Percentiles rank a stretch among this genome's conserved stretches.
These are phyloP conservation scores for Microglena sp. DNA, from an alignment of 139 green algal genomes.

Conservation along the genomic window DNA sequence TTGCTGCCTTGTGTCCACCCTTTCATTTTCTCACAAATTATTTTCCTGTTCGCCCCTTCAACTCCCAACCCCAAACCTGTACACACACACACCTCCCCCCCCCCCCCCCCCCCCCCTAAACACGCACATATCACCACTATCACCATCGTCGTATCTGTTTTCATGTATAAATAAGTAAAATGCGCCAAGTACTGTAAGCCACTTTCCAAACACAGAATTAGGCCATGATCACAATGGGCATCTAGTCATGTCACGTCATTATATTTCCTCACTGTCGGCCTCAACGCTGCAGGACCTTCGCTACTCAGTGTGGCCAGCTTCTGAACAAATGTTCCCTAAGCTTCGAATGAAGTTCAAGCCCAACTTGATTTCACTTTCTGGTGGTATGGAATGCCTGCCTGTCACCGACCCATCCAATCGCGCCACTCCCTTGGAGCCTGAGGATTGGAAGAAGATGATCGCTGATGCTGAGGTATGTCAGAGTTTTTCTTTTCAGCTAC, in stretches of 20 bases:
- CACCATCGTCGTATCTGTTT: background rate
- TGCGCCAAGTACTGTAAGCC: too few relatives aligned
- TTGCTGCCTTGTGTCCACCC: background rate
- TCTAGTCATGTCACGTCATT: background rate
- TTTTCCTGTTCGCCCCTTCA: too few relatives aligned
- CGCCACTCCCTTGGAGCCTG: conserved; percentile 52
- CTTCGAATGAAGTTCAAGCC: conserved; percentile 73
- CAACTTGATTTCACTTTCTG: conserved; percentile 74
- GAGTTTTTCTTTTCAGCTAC: background rate
- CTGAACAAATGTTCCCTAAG: conserved; percentile 65
- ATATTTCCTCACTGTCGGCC: background rate
- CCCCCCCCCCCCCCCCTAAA: background rate
- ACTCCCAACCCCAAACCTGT: too few relatives aligned
- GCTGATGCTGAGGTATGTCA: conserved; percentile 10
- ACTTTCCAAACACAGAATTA: background rate
- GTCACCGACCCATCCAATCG: conserved; percentile 50
- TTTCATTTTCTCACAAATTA: background rate
- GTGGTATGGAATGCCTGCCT: conserved; percentile 60
- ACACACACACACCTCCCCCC: background rate
- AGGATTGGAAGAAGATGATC: conserved; percentile 63
- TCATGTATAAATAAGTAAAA: too few relatives aligned
- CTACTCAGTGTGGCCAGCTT: conserved; percentile 41
- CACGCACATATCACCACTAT: background rate
- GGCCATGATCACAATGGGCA: background rate
- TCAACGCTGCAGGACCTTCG: conserved; percentile 29